Evolutionary conservation across 306 rosid genomes (phyloP).

Genomic region (Cicer yamashitae): DNA sequence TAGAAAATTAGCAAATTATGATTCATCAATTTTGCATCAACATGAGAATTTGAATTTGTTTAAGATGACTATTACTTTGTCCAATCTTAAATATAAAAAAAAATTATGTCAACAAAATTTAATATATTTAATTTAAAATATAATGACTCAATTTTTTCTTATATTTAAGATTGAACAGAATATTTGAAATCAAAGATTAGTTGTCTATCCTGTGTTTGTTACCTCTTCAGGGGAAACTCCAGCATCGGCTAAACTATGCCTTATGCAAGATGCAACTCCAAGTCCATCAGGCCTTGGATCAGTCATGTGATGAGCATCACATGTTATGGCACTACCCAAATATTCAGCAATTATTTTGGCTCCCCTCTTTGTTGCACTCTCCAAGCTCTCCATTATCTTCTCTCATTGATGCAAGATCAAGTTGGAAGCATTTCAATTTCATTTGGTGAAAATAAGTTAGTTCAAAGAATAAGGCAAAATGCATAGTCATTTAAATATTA

Average conservation of each 20-base stretch:
- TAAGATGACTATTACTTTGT: background rate
- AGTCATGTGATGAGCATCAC: constrained; percentile 86
- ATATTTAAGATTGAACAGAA: too few species aligned
- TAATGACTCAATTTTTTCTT: too few species aligned
- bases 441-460: background rate
- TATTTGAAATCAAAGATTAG: background rate
- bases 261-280: constrained; percentile 75
- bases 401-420: background rate
- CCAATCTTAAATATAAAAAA: too few species aligned
- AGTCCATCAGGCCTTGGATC: constrained; percentile 77
- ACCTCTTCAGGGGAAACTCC: constrained; percentile 84
- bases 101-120: too few species aligned
- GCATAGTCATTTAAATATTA: too few species aligned
- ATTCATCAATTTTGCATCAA: constrained; percentile 2
- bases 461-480: background rate
- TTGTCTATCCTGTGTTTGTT: background rate
- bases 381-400: constrained; percentile 79
- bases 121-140: too few species aligned
- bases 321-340: constrained; percentile 71
- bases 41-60: constrained; percentile 9
- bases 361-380: constrained; percentile 70
- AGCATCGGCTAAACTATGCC: constrained; percentile 63
- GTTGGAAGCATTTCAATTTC: background rate
- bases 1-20: constrained; percentile 11
- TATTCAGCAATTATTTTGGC: constrained; percentile 69